Percentiles rank a stretch among this genome's conserved stretches.
phyloP scores from a whole-genome alignment of 1,284 basidiomycete genomes.

The Ceratobasidium sp. region DNA sequence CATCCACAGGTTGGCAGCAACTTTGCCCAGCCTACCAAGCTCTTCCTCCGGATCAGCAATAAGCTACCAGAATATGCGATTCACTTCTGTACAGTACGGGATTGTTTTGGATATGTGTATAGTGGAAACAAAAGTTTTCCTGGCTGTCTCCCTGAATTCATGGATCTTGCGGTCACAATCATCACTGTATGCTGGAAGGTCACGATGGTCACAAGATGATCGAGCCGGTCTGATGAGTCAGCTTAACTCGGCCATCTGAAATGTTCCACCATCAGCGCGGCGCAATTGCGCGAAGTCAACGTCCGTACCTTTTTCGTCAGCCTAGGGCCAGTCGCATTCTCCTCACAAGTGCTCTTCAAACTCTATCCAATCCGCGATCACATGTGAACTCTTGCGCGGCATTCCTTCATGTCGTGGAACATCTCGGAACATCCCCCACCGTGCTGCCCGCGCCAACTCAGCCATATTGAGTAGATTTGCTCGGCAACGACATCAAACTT shows the following conservation, averaged over 20 bases:
- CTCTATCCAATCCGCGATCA: not conserved
- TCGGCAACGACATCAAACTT: not conserved
- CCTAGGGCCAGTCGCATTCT: not conserved
- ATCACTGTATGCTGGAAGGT: too few relatives aligned
- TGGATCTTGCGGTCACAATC: not conserved
- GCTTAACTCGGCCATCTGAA: not conserved
- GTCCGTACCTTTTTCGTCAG: not conserved
- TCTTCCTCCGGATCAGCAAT: slow-evolving; percentile 14
- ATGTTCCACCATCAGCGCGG: not conserved
- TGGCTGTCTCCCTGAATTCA: too few relatives aligned
- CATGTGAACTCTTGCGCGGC: not conserved
- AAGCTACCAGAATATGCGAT: too few relatives aligned
- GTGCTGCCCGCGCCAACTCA: not conserved
- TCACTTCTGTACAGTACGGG: too few relatives aligned
- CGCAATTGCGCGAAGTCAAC: not conserved
- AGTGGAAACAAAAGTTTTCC: too few relatives aligned
- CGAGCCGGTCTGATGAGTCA: not conserved
- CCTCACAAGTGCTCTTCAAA: not conserved
- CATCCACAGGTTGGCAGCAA: slow-evolving; percentile 56
- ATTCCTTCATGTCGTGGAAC: not conserved
- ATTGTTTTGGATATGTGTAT: too few relatives aligned
- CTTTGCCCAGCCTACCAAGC: slow-evolving; percentile 55
- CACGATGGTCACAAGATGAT: too few relatives aligned
- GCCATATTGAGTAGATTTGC: not conserved
- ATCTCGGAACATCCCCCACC: too few relatives aligned